Base-by-base conservation (phyloP, 805 yeast species). In the Sugiyamaella qingdaonensis region DNA sequence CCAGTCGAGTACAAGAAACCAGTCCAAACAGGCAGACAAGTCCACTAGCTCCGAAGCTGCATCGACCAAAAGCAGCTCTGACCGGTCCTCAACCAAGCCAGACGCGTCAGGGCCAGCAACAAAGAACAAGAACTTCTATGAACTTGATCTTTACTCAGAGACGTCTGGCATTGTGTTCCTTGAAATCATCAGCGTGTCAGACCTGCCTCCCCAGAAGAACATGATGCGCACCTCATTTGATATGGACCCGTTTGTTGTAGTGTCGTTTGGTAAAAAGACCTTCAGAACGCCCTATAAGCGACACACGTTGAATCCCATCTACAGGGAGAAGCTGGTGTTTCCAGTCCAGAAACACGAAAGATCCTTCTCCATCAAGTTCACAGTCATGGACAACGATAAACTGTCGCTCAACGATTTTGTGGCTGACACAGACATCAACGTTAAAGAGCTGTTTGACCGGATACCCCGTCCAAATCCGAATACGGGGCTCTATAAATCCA, bases 171-270 rank as follows among this genome's bases (percentile, higher is more conserved):
- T 91, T 7, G 68, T 87, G 2, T 88, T 86, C 61, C 64, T 92
- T 34, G 95, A 91, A 57, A 80, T 92, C 18, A 77, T 81, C 2
- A 79, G 85, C 1, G 89, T 92, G 9, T 71, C 80, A 1, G 89
- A 85, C 53, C 72, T 92, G 35, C 99, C 99, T 0, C 88, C 95
- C 0, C 75, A 84, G 51, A 77, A 78, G 39, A 84, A 85, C 58
- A 71, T 87, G 13, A 81, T 87, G 0, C 73, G 90, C 9, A 80
- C 88, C 19, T 84, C 91, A 1, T 92, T 86, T 64, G 96, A 90
- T 68, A 88, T 94, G 95, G 99, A 94, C 65, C 98, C 98, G 1
- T 94, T 92, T 70, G 92, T 92, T 2, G 89, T 92, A 16, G 84
- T 89, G 0, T 84, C 96, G 0, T 89, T 92, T 67, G 97, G 97